Evolutionary conservation across 495 filamentous ascomycete species (phyloP), one percentile per base, ranked within the genome.

Genomic region (Neurospora sp.): DNA sequence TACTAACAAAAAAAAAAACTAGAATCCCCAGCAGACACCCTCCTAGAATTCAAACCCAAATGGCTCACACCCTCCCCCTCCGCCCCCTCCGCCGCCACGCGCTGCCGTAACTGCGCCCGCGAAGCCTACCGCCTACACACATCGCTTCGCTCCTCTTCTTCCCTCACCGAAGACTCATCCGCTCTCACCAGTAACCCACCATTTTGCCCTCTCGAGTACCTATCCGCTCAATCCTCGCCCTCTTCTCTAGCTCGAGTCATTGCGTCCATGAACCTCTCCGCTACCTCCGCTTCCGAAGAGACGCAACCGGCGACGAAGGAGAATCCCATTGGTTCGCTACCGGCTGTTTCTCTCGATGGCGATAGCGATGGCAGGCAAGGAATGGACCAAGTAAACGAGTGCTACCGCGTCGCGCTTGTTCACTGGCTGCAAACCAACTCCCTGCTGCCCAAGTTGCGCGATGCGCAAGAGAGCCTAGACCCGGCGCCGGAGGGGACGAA

Each of bases 31-130:
- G 81, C 76, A 23, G 84, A 88, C 23, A 81, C 85, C 0, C 77
- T 90, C 1, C 82, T 94, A 31, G 93, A 99, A 80, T 89, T 98
- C 76, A 99, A 99, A 78, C 94, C 95, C 7, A 99, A 99, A 81
- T 99, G 96, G 96, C 88, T 98, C 2, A 79, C 86, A 7, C 94
- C 95, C 75, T 96, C 93, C 1, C 93, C 92, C 2, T 89, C 88
- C 35, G 94, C 94, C 0, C 94, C 94, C 2, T 7, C 76, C 0
- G 75, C 81, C 6, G 87, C 92, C 18, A 86, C 78, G 27, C 85
- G 94, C 35, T 99, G 96, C 81, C 90, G 96, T 6, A 97, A 92
- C 1, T 99, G 96, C 80, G 96, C 96, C 3, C 79, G 93, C 23
- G 84, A 90, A 54, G 90, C 90, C 9, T 86, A 87, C 82, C 88